phyloP scores from a whole-genome alignment of 192 early-diverging fungal genomes.

The Rhizophagus clarus region DNA sequence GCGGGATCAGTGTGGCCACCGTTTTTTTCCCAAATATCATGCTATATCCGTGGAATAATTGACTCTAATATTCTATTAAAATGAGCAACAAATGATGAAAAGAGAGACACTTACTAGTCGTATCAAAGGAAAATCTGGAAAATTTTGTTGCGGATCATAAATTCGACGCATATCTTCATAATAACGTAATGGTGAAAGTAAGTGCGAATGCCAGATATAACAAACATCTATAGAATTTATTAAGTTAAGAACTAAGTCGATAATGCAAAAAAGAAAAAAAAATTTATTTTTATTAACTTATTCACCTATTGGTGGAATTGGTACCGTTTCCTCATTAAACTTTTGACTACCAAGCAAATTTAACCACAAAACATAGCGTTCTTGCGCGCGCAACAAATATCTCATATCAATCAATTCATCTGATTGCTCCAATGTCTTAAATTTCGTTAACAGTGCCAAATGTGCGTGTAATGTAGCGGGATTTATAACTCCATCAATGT shows the following conservation, averaged over 20 bases:
- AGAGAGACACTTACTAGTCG: conserved; percentile 1
- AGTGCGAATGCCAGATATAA: conserved; percentile 57
- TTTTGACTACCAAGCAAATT: conserved; percentile 35
- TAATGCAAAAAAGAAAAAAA: no score
- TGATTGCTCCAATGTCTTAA: conserved; percentile 11
- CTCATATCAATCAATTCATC: conserved; percentile 38
- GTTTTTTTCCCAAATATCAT: conserved; percentile 9
- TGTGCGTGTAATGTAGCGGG: conserved; percentile 2
- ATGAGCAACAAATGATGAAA: neutral
- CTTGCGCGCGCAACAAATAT: conserved; percentile 49
- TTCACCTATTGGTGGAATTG: conserved; percentile 44
- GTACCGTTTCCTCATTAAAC: conserved; percentile 26
- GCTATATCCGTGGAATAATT: neutral
- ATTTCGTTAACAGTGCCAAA: conserved; percentile 13
- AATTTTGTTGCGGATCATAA: conserved; percentile 17
- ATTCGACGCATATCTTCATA: conserved; percentile 51
- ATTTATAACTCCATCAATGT: neutral
- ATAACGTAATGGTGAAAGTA: conserved; percentile 52
- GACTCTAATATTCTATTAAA: neutral
- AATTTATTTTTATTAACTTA: neutral
- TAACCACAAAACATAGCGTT: conserved; percentile 51
- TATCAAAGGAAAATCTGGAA: neutral
- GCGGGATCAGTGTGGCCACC: neutral
- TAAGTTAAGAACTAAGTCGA: neutral
- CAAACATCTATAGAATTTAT: conserved; percentile 43